phyloP scores from a whole-genome alignment of 768 basidiomycete species.

The Pleurotus eryngii region DNA sequence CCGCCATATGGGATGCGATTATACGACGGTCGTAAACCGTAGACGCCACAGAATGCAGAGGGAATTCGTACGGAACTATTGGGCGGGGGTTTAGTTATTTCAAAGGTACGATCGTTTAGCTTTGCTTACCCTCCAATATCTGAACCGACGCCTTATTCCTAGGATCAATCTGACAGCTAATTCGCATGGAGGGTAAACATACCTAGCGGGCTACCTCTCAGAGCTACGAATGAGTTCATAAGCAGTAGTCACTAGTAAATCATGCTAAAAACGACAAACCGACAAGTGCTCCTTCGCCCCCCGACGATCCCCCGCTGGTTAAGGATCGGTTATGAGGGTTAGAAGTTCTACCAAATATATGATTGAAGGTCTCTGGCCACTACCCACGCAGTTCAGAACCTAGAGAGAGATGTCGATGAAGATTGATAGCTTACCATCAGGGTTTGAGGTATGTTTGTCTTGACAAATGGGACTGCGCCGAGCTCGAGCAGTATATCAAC shows the following conservation, averaged over 20 bases:
- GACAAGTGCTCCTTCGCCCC: slow-evolving; percentile 81
- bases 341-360: slow-evolving; percentile 73
- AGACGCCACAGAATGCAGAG: slow-evolving; percentile 62
- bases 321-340: slow-evolving; percentile 74
- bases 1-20: slow-evolving; percentile 70
- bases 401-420: neutral
- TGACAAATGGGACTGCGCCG: slow-evolving; percentile 71
- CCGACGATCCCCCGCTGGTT: slow-evolving; percentile 78
- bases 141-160: slow-evolving; percentile 63
- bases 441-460: slow-evolving; percentile 77
- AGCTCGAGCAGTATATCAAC: slow-evolving; percentile 61
- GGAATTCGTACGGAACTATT: slow-evolving; percentile 71
- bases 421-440: slow-evolving; percentile 50
- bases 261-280: slow-evolving; percentile 27
- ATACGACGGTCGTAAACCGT: slow-evolving; percentile 68
- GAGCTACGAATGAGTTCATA: slow-evolving; percentile 20
- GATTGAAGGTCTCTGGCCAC: slow-evolving; percentile 80
- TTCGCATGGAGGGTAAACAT: slow-evolving; percentile 8
- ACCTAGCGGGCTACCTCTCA: slow-evolving; percentile 45
- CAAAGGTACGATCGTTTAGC: neutral
- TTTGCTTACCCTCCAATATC: slow-evolving; percentile 71
- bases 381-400: slow-evolving; percentile 18
- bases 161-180: slow-evolving; percentile 25
- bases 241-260: neutral
- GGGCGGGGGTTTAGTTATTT: neutral